Conservation (phyloP, 2,329 filamentous ascomycete species). For the Alternaria dauci region DNA sequence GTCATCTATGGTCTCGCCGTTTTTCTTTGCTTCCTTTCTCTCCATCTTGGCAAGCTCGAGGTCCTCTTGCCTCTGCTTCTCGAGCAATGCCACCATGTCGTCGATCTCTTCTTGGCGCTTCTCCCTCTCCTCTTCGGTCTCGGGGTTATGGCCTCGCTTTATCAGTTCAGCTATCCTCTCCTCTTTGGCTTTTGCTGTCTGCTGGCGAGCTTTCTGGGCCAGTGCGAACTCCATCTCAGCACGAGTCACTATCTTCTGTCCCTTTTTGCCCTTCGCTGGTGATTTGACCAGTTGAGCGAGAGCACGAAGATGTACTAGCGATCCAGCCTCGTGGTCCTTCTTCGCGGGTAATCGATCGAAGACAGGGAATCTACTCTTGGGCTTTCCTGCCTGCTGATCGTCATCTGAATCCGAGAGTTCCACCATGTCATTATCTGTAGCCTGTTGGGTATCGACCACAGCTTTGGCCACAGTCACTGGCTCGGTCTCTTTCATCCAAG, state of each 20-base stretch:
- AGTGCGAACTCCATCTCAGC: constrained; percentile 74
- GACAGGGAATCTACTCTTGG: constrained; percentile 55
- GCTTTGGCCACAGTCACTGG: constrained; percentile 25
- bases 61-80: constrained; percentile 82
- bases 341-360: constrained; percentile 74
- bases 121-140: constrained; percentile 87
- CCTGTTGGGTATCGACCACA: constrained; percentile 14
- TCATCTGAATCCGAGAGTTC: constrained; percentile 64
- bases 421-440: constrained; percentile 27
- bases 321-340: constrained; percentile 68
- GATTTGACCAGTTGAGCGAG: constrained; percentile 77
- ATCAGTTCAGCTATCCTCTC: constrained; percentile 79
- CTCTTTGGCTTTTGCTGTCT: constrained; percentile 79
- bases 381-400: constrained; percentile 69
- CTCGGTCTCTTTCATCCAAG: constrained; percentile 26
- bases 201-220: constrained; percentile 75
- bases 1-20: constrained; percentile 55
- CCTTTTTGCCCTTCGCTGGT: constrained; percentile 57
- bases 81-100: constrained; percentile 72
- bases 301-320: constrained; percentile 73
- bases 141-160: constrained; percentile 80
- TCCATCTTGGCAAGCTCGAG: constrained; percentile 81
- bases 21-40: constrained; percentile 74
- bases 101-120: constrained; percentile 84
- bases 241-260: constrained; percentile 68